Evolutionary conservation across 2,329 filamentous ascomycete genomes (phyloP), one percentile per base, ranked within the genome.

Genomic region (Aspergillus thermomutatus): DNA sequence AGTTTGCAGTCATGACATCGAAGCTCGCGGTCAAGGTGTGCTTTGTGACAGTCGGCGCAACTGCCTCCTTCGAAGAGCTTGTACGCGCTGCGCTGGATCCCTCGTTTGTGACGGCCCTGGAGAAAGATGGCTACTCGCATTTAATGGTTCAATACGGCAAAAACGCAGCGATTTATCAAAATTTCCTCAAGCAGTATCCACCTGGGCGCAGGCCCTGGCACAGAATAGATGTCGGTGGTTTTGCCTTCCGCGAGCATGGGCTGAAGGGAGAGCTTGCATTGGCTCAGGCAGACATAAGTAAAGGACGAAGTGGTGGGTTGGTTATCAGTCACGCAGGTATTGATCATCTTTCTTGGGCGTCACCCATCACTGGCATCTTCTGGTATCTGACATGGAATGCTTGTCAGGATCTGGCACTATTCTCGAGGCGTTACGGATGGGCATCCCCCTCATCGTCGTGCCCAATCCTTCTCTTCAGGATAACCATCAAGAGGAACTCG

Each of bases 41-140:
- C 71, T 90, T 99, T 63, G 88, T 97, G 54, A 97, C 94, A 0
- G 89, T 96, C 28, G 94, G 94, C 55, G 93, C 94, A 5, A 99
- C 93, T 0, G 92, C 92, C 17, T 84, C 88, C 21, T 99, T 99
- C 75, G 80, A 82, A 52, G 74, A 80, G 6, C 83, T 99, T 2
- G 82, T 96, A 55, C 75, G 81, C 46, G 83, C 87, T 31, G 83
- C 88, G 10, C 77, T 95, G 5, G 76, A 81, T 19, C 75, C 82
- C 0, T 65, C 72, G 0, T 92, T 94, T 68, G 79, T 95, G 59
- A 64, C 77, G 5, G 79, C 81, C 4, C 81, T 97, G 11, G 68
- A 72, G 10, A 67, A 76, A 2, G 72, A 82, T 10, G 81, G 82
- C 47, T 97, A 90, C 74, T 90, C 87, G 0, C 78, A 88, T 58